Evolutionary conservation across 2,329 filamentous ascomycete genomes (phyloP), one percentile per base, ranked within the genome.

Genomic region (Trichoderma endophyticum): DNA sequence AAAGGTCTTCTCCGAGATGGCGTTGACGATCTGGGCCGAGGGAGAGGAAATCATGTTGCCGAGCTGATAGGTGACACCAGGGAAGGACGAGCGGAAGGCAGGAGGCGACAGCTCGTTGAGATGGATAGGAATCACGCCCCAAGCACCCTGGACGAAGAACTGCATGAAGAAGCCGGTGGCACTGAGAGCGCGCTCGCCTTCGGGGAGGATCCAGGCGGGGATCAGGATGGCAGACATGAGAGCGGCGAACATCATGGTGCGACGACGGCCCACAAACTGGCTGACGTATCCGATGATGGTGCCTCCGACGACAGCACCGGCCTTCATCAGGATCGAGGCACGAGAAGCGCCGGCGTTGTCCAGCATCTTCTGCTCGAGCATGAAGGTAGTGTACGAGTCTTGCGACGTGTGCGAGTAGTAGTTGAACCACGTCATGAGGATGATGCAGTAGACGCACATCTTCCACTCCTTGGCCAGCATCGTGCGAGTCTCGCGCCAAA

Each of bases 321-420:
- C 89, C 82, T 94, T 94, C 90, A 93, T 94, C 72, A 95, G 81
- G 75, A 95, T 94, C n/a, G 89, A 91, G 18, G 92, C 92, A n/a
- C 91, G 89, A 8, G 87, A 91, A 5, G 92, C 91, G 1, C 85
- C 86, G 1, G 83, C 78, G 76, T 93, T 91, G 70, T 85, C 77
- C 72, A 95, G 85, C 74, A 90, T 89, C 81, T 95, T 94, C 76
- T 93, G 87, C 5, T 86, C 86, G 51, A 91, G 84, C 90, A 95
- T 92, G 79, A 94, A 94, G 3, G 92, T 94, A 0, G 92, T 94
- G 83, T 94, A 95, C 63, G 88, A 91, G 82, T 95, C 93, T 80
- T 95, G 92, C 28, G 89, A 91, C 2, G 92, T 93, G 83, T 95
- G 93, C 65, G 90, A 92, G 83, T 93, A 94, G 80, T 86, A 90